Percentiles rank a stretch among this genome's conserved stretches.
These are phyloP conservation scores for Priceomyces castillae DNA, from an alignment of 805 yeast species.

Conservation along the genomic window DNA sequence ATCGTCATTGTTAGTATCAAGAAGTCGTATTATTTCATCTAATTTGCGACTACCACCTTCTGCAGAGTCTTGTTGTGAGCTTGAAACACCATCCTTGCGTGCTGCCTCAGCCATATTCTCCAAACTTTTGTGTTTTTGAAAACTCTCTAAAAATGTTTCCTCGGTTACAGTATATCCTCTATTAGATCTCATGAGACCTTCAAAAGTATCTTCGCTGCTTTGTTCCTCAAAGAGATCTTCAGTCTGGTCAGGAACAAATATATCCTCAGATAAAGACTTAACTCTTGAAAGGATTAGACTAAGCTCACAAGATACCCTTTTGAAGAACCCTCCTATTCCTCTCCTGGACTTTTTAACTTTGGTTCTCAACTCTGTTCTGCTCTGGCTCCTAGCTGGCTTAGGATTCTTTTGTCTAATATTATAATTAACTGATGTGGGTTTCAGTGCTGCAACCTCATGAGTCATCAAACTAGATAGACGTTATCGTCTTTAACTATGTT, in stretches of 20 bases:
- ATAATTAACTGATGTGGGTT: slow-evolving; percentile 4
- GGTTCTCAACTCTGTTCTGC: neutral
- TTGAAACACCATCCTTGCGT: slow-evolving; percentile 4
- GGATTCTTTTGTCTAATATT: slow-evolving; percentile 12
- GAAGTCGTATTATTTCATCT: slow-evolving; percentile 24
- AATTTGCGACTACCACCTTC: slow-evolving; percentile 10
- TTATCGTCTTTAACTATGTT: neutral
- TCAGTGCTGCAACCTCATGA: neutral
- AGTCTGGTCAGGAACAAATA: slow-evolving; percentile 47
- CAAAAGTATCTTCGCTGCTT: slow-evolving; percentile 32
- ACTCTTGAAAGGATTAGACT: slow-evolving; percentile 31
- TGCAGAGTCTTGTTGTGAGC: slow-evolving; percentile 13
- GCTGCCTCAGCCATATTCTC: slow-evolving; percentile 29
- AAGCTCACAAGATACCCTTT: slow-evolving; percentile 40
- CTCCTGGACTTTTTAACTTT: slow-evolving; percentile 6
- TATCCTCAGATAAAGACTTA: slow-evolving; percentile 47
- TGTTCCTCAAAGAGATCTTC: slow-evolving; percentile 48
- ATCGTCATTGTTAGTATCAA: slow-evolving; percentile 15
- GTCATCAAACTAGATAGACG: neutral
- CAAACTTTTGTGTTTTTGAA: slow-evolving; percentile 28
- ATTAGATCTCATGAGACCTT: slow-evolving; percentile 14
- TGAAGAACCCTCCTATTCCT: slow-evolving; percentile 28
- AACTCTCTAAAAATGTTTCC: slow-evolving; percentile 31
- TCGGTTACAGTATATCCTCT: slow-evolving; percentile 27
- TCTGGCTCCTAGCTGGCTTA: neutral